Percentiles rank a stretch among this genome's conserved stretches.
phyloP scores from a whole-genome alignment of 2,329 filamentous ascomycete species.

The Reticulascus tulasneorum region DNA sequence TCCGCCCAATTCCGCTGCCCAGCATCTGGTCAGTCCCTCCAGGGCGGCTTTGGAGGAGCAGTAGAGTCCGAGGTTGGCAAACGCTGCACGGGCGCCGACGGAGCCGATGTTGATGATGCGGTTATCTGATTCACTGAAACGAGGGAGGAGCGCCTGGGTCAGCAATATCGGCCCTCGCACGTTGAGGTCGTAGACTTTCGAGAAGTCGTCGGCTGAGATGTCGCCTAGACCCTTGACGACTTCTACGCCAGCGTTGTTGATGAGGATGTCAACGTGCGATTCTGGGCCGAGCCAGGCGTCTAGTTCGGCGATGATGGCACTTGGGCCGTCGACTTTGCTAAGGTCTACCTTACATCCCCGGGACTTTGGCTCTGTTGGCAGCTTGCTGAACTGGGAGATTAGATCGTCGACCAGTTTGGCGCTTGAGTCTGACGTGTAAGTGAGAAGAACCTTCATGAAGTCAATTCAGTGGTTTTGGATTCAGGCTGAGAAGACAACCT shows the following conservation, averaged over 20 bases:
- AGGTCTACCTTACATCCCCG: conserved; percentile 19
- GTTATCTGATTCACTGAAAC: conserved; percentile 38
- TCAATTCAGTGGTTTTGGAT: not conserved
- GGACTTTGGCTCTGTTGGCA: conserved; percentile 4
- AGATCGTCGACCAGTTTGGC: conserved; percentile 8
- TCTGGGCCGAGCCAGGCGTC: conserved; percentile 18
- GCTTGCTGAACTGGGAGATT: conserved; percentile 10
- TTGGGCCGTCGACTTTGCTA: conserved; percentile 10
- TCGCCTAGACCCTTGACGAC: conserved; percentile 31
- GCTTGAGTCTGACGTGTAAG: conserved; percentile 17
- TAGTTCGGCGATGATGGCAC: conserved; percentile 27
- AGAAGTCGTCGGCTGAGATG: conserved; percentile 46
- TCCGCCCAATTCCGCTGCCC: conserved; percentile 54
- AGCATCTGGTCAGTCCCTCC: conserved; percentile 52
- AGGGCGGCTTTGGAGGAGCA: conserved; percentile 55
- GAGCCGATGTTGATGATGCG: conserved; percentile 59
- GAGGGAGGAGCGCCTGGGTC: conserved; percentile 47
- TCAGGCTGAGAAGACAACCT: not conserved
- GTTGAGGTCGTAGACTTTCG: conserved; percentile 53
- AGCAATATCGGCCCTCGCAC: conserved; percentile 51
- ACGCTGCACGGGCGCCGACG: conserved; percentile 44
- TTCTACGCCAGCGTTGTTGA: conserved; percentile 36
- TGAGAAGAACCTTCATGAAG: conserved; percentile 13
- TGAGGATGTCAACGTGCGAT: conserved; percentile 28
- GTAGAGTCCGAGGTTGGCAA: conserved; percentile 45